phyloP scores from a whole-genome alignment of 805 yeast genomes.

The Ogataea salicorniae region DNA sequence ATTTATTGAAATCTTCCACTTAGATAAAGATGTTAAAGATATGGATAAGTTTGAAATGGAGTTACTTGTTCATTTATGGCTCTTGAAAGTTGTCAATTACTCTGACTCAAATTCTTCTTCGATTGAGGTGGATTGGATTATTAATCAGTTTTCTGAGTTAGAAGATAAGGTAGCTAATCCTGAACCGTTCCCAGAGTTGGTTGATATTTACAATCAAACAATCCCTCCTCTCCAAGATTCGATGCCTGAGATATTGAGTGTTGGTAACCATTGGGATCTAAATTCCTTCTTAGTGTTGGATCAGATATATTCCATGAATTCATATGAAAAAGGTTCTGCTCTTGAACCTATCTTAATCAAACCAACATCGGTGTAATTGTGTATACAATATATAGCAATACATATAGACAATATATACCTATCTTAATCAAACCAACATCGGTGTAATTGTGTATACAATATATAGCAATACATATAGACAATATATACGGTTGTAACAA shows the following conservation, averaged over 20 bases:
- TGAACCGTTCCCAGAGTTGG: neutral
- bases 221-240: slow-evolving; percentile 1
- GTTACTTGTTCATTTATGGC: slow-evolving; percentile 21
- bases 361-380: slow-evolving; percentile 8
- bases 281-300: slow-evolving; percentile 12
- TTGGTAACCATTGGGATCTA: slow-evolving; percentile 16
- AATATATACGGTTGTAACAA: too few species aligned
- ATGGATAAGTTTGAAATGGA: slow-evolving; percentile 17
- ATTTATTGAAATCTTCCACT: slow-evolving; percentile 6
- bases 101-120: neutral
- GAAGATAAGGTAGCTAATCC: neutral
- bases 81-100: slow-evolving; percentile 12
- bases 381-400: too few species aligned
- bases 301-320: slow-evolving; percentile 11
- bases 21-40: slow-evolving; percentile 4
- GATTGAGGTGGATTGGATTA: slow-evolving; percentile 10
- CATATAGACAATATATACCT: neutral
- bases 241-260: neutral
- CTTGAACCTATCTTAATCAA: slow-evolving; percentile 20
- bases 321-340: slow-evolving; percentile 24
- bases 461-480: too few species aligned
- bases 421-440: slow-evolving; percentile 19
- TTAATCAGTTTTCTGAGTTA: slow-evolving; percentile 8
- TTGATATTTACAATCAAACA: slow-evolving; percentile 1
- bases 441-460: too few species aligned